A percentile compares a stretch with the other conserved stretches of the same genome.
Evolutionary conservation across 164 flowering plant species (phyloP).

Genomic region (Santalum album): DNA sequence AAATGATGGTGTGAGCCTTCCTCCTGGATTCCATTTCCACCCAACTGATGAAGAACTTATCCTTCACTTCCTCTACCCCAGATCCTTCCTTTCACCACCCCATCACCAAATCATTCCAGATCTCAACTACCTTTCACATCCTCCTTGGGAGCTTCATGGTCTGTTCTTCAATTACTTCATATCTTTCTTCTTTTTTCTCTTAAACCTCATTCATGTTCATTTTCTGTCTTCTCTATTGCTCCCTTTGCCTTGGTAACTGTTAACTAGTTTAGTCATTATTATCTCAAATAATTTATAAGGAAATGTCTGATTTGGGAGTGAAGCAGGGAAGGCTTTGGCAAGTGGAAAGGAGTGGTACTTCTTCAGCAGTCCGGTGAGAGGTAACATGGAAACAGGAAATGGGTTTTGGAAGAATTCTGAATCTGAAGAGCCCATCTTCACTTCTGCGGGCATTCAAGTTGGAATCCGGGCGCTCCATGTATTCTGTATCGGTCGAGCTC

Average conservation of each 20-base stretch:
- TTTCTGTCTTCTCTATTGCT: background rate
- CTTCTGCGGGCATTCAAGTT: conserved; percentile 9
- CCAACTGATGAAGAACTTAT: conserved; percentile 39
- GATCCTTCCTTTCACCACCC: conserved; percentile 12
- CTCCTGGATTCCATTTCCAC: conserved; percentile 32
- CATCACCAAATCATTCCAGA: conserved; percentile 27
- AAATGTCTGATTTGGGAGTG: background rate
- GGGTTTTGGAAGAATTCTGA: conserved; percentile 30
- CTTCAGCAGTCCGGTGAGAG: conserved; percentile 16
- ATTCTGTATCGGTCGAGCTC: conserved; percentile 19
- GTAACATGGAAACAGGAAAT: conserved; percentile 10
- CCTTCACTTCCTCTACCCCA: conserved; percentile 21
- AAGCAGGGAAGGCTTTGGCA: conserved; percentile 24
- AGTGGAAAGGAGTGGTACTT: conserved; percentile 24
- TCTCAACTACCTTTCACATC: conserved; percentile 10
- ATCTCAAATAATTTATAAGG: no score
- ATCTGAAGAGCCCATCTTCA: conserved; percentile 14
- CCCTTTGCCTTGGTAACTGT: no score
- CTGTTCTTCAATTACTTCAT: background rate
- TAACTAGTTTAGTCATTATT: no score
- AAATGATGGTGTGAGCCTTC: conserved; percentile 9
- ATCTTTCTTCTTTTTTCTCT: no score
- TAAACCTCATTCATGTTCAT: no score
- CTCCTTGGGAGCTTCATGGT: conserved; percentile 34
- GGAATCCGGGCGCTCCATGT: conserved; percentile 26